A percentile compares a stretch with the other conserved stretches of the same genome.
These are phyloP conservation scores for Piedraia hortae DNA, from an alignment of 2,329 filamentous ascomycete species.

Conservation along the genomic window DNA sequence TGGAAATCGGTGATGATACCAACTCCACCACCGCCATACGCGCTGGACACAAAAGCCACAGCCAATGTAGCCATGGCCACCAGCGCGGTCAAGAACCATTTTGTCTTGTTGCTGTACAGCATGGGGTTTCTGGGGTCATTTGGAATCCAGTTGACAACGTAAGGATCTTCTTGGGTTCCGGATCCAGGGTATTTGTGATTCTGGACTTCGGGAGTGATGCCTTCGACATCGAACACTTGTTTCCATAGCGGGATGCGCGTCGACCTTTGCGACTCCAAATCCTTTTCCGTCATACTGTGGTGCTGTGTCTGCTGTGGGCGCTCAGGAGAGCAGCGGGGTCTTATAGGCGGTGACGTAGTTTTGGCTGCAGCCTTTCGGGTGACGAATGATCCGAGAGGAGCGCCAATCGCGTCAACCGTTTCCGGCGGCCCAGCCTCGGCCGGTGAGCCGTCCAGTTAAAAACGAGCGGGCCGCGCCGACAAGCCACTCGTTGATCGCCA, in stretches of 20 bases:
- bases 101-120: constrained; percentile 26
- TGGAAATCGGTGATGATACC: constrained; percentile 29
- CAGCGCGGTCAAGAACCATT: constrained; percentile 37
- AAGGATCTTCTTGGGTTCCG: constrained; percentile 40
- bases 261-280: constrained; percentile 9
- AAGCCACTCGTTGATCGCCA: no score
- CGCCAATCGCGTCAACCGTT: no score
- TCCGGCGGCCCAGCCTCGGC: no score
- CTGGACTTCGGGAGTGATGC: constrained; percentile 12
- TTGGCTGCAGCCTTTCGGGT: no score
- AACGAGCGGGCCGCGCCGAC: no score
- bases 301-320: no score
- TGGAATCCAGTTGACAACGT: constrained; percentile 36
- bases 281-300: constrained; percentile 6
- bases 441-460: no score
- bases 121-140: constrained; percentile 40
- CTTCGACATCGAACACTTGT: constrained; percentile 11
- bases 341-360: constrained; percentile 1
- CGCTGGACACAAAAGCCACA: constrained; percentile 42
- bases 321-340: no score
- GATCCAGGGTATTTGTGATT: constrained; percentile 11
- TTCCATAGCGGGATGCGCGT: constrained; percentile 8
- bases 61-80: constrained; percentile 39
- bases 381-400: no score
- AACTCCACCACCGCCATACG: constrained; percentile 30